A percentile compares a stretch with the other conserved stretches of the same genome.
These are phyloP conservation scores for Cladosporium halotolerans DNA, from an alignment of 2,329 filamentous ascomycete species.

Conservation along the genomic window DNA sequence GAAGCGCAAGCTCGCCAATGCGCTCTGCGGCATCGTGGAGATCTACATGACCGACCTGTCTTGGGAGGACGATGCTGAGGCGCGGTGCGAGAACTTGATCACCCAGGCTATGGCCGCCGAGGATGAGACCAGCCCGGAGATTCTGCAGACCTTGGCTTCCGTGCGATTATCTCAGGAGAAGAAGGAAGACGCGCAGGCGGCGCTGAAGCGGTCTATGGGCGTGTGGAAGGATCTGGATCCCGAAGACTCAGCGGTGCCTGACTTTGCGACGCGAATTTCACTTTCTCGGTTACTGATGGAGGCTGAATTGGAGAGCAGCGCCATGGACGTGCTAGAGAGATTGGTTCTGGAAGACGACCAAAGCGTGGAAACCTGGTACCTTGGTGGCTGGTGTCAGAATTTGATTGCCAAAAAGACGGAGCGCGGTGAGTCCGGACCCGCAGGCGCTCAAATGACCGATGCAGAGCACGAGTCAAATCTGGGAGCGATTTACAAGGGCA, in stretches of 20 bases:
- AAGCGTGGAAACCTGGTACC: slow-evolving; percentile 94
- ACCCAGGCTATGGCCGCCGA: slow-evolving; percentile 85
- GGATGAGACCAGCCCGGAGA: slow-evolving; percentile 68
- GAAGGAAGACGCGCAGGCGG: slow-evolving; percentile 70
- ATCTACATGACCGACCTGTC: slow-evolving; percentile 90
- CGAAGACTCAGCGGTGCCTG: slow-evolving; percentile 66
- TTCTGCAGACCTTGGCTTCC: slow-evolving; percentile 91
- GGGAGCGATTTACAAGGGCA: slow-evolving; percentile 61
- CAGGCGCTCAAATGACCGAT: slow-evolving; percentile 13
- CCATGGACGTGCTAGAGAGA: slow-evolving; percentile 76
- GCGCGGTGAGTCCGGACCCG: slow-evolving; percentile 27
- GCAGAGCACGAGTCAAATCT: slow-evolving; percentile 45
- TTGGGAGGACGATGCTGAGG: slow-evolving; percentile 83
- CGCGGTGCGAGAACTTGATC: slow-evolving; percentile 77
- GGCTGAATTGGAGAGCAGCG: slow-evolving; percentile 76
- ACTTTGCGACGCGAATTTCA: slow-evolving; percentile 79
- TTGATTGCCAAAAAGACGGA: slow-evolving; percentile 66
- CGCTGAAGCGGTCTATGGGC: slow-evolving; percentile 70
- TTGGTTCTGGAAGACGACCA: slow-evolving; percentile 83
- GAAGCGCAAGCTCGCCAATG: slow-evolving; percentile 75
- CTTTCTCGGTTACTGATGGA: slow-evolving; percentile 84
- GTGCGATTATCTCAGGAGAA: slow-evolving; percentile 84
- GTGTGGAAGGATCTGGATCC: slow-evolving; percentile 76
- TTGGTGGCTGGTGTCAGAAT: slow-evolving; percentile 89
- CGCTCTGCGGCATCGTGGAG: slow-evolving; percentile 89